Evolutionary conservation across 2,329 filamentous ascomycete genomes (phyloP).

Genomic region (Colletotrichum neosansevieriae): DNA sequence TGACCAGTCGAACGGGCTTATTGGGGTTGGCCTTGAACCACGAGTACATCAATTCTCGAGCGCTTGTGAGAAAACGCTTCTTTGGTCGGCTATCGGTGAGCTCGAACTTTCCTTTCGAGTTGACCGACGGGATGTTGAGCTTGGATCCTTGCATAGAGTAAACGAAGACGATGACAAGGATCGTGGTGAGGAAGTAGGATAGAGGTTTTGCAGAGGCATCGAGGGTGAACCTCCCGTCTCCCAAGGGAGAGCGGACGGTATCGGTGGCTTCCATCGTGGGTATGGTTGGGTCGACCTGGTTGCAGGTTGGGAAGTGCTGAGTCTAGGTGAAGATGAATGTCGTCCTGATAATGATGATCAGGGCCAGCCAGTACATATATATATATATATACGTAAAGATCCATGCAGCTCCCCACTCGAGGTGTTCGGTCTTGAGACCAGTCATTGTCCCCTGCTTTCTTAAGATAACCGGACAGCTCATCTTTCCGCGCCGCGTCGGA

Average conservation of each 20-base stretch:
- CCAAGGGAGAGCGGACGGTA: background rate
- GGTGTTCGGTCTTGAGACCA: background rate
- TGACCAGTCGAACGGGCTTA: conserved; percentile 9
- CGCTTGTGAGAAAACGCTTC: conserved; percentile 1
- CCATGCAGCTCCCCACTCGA: background rate
- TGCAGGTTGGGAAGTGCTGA: background rate
- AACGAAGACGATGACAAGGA: conserved; percentile 13
- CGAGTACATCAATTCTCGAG: conserved; percentile 6
- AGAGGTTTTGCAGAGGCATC: conserved; percentile 19
- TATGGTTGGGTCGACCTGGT: no score
- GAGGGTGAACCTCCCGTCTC: background rate
- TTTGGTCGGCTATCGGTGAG: conserved; percentile 21
- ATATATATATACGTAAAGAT: background rate
- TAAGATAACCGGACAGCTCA: background rate
- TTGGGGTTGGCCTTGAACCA: conserved; percentile 31
- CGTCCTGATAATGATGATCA: no score
- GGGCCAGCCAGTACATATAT: background rate
- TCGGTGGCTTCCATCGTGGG: background rate
- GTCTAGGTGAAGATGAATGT: no score
- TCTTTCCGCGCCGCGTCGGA: conserved; percentile 1
- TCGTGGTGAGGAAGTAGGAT: conserved; percentile 24
- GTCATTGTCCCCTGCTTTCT: background rate
- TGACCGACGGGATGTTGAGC: conserved; percentile 20
- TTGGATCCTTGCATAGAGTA: conserved; percentile 27
- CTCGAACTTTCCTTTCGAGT: conserved; percentile 17